Base-by-base conservation (phyloP, 192 early-diverging fungal species). In the Backusella luteola region DNA sequence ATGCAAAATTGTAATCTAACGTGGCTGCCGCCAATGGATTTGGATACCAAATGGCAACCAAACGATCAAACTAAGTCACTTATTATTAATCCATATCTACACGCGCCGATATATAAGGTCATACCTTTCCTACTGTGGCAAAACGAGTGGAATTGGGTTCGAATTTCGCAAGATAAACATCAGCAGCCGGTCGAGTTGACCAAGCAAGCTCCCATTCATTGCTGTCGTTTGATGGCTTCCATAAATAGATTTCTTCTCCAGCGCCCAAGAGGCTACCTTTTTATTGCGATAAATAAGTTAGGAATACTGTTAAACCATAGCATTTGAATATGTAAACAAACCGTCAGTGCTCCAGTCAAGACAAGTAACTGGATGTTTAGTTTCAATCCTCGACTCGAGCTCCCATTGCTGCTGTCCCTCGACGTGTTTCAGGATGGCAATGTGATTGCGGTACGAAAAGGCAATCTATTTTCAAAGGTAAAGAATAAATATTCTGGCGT, bases 11-110 rank as follows among this genome's bases (percentile, higher is more conserved):
- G 35, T 81, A 80, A 8, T 42, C 63, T 66, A 44, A 35, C 6
- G 4, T 41, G 75, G 69, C 76, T 63, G 56, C 29, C 8, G 1
- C 8, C 26, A 29, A 63, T 73, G 66, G 23, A 21, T 41, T 73
- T 56, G 76, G 73, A 71, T 87, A 85, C 92, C 92, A 92, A 9
- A 93, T 77, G 73, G 92, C 92, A 12, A 92, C 83, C 11, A 91
- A 70, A 34, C 87, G 83, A 82, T 93, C 92, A 76, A 81, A 81
- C 91, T 92, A 75, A 21, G 11, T 46, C 34, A 29, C 4, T 66
- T 32, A n/a, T 41, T 36, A 42, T 56, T 7, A 29, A 26, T 23
- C 66, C 21, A 35, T 32, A 4, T 14, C 74, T 41, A 36, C 35
- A 35, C 12, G 7, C 49, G 11, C 38, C 11, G 38, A 39, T 39